Evolutionary conservation across 495 filamentous ascomycete genomes (phyloP), one percentile per base, ranked within the genome.

Genomic region (Glarea lozoyensis): DNA sequence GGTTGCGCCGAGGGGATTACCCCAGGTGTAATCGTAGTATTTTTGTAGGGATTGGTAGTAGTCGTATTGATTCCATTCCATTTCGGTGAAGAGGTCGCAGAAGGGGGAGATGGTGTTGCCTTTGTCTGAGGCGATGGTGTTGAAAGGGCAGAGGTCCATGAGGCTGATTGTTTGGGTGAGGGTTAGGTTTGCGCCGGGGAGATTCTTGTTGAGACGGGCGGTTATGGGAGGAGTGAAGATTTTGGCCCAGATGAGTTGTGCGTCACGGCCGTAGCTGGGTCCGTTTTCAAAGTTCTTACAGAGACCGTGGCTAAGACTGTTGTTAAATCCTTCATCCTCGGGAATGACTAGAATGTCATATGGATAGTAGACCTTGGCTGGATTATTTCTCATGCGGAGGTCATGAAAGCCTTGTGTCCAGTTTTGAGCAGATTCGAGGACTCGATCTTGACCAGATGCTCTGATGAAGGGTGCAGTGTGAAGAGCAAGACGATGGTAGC

Each of bases 101-200:
- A 93, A 90, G 1, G 61, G 62, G 0, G 83, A 86, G 10, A 53
- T 30, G n/a, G n/a, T n/a, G 5, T 13, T 62, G 46, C 48, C 65
- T 23, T 20, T 63, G 52, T 24, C 46, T 11, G 61, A 55, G 7
- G 82, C 75, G 5, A 93, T 75, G 0, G 84, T 88, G 44, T 81
- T 70, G 57, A 87, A 94, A 0, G 87, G 75, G 56, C 88, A 94
- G 27, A 94, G 63, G 54, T 93, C 88, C 84, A 94, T 90, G 12
- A 94, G 58, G 20, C 65, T 65, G 49, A 85, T 67, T 5, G 77
- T 70, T 10, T 88, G 73, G n/a, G 59, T 31, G 6, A 59, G 46
- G 1, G 72, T 67, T 18, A 94, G 60, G 16, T 75, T 73, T 0
- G 73, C 72, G 2, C 78, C 76, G 0, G 72, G 69, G 1, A 94